phyloP scores from a whole-genome alignment of 2,329 filamentous ascomycete genomes.

The Fusarium oligoseptatum region DNA sequence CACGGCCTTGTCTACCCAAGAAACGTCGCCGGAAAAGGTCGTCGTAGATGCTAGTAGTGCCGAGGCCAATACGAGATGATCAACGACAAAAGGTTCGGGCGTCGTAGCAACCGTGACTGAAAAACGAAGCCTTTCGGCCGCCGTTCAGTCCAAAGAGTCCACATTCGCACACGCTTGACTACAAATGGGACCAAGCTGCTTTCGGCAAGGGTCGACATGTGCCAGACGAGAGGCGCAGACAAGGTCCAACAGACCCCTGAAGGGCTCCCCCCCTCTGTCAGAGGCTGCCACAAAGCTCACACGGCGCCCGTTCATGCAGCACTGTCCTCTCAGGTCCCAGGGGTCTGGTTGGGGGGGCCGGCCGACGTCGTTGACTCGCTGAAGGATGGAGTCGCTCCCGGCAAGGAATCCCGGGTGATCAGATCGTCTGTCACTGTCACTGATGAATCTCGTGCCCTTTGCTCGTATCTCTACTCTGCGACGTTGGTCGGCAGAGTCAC shows the following conservation, averaged over 20 bases:
- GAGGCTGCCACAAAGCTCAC: slow-evolving; percentile 23
- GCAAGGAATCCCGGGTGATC: slow-evolving; percentile 3
- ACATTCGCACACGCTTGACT: slow-evolving; percentile 11
- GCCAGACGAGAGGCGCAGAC: slow-evolving; percentile 37
- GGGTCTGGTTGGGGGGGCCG: slow-evolving; percentile 26
- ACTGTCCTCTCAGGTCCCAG: slow-evolving; percentile 24
- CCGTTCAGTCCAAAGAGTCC: not conserved
- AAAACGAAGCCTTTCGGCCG: slow-evolving; percentile 11
- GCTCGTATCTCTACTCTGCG: not conserved
- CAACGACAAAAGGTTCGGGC: not conserved
- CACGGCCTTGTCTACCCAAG: slow-evolving; percentile 4
- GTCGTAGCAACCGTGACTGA: slow-evolving; percentile 2
- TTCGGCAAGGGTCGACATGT: slow-evolving; percentile 18
- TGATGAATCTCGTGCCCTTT: slow-evolving; percentile 9
- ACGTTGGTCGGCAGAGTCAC: not conserved
- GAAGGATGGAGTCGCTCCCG: not conserved
- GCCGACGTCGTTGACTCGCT: slow-evolving; percentile 6
- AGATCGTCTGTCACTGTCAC: slow-evolving; percentile 5
- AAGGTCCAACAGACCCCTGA: slow-evolving; percentile 14
- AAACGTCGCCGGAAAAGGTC: not conserved
- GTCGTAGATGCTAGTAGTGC: slow-evolving; percentile 15
- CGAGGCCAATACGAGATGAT: slow-evolving; percentile 21
- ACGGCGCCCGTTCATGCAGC: slow-evolving; percentile 30
- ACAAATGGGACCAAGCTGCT: slow-evolving; percentile 19
- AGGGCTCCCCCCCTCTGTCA: slow-evolving; percentile 12